phyloP scores from a whole-genome alignment of 1,139 yeast genomes.

The Geotrichum phurueaensis region DNA sequence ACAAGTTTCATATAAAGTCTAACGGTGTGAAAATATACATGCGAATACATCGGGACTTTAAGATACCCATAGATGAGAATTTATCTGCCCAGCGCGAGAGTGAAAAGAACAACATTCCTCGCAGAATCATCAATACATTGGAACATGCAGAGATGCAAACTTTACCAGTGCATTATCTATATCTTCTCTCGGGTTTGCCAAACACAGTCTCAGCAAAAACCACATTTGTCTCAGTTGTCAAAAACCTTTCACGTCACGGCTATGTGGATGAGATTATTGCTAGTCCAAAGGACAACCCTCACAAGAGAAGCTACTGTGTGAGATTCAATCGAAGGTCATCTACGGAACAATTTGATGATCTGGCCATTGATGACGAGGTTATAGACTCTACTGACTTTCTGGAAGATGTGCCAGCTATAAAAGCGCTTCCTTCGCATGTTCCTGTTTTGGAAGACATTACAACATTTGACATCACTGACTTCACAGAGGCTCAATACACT shows the following conservation, averaged over 20 bases:
- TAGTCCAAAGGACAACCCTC: neutral
- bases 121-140: neutral
- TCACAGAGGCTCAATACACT: neutral
- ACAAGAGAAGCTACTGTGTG: slow-evolving; percentile 3
- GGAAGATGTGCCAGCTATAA: neutral
- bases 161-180: neutral
- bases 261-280: neutral
- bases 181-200: neutral
- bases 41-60: neutral
- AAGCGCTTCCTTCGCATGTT: neutral
- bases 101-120: neutral
- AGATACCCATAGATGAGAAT: neutral
- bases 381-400: neutral
- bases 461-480: neutral
- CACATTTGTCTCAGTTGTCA: slow-evolving; percentile 1
- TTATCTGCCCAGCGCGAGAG: neutral
- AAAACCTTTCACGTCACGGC: neutral
- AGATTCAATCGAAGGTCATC: neutral
- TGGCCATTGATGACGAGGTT: neutral
- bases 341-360: neutral
- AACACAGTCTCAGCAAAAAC: slow-evolving; percentile 4
- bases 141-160: neutral
- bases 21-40: neutral
- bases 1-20: slow-evolving; percentile 1
- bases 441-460: neutral